These are phyloP conservation scores for Gymnopilus junonius DNA, from an alignment of 768 basidiomycete species.

Conservation along the genomic window DNA sequence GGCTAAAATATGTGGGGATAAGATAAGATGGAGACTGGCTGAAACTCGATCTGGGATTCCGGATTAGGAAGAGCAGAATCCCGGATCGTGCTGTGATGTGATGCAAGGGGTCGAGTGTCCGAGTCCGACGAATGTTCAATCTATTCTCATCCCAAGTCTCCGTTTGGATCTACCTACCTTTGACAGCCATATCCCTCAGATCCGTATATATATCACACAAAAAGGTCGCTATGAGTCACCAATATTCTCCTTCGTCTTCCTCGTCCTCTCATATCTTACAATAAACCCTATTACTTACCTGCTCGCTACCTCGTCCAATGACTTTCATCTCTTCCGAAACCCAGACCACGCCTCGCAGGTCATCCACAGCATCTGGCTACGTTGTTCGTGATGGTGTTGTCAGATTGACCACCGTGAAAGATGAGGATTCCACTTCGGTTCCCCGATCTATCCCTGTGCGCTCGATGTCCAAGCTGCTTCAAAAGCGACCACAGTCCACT, in stretches of 20 bases:
- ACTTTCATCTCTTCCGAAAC: constrained; percentile 35
- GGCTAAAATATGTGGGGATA: background rate
- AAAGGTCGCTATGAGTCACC: constrained; percentile 19
- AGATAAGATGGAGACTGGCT: background rate
- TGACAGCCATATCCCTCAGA: constrained; percentile 15
- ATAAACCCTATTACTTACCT: background rate
- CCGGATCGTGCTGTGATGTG: constrained; percentile 1
- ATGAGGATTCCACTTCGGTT: constrained; percentile 17
- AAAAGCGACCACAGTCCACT: constrained; percentile 24
- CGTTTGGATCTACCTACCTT: constrained; percentile 9
- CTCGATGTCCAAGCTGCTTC: constrained; percentile 22
- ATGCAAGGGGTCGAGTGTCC: background rate
- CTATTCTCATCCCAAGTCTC: constrained; percentile 1
- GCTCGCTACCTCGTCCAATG: constrained; percentile 20
- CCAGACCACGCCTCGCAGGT: constrained; percentile 31
- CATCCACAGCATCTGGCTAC: constrained; percentile 29
- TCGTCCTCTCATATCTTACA: constrained; percentile 5
- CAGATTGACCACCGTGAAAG: constrained; percentile 20
- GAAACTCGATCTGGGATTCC: constrained; percentile 9
- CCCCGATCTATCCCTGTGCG: constrained; percentile 23
- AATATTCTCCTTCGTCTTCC: constrained; percentile 11
- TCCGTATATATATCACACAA: constrained; percentile 23
- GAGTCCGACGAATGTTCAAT: too few species aligned
- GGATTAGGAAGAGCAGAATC: constrained; percentile 7
- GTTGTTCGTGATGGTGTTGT: constrained; percentile 26